Conservation (phyloP, 2,329 filamentous ascomycete genomes). For the Neopestalotiopsis sp. region DNA sequence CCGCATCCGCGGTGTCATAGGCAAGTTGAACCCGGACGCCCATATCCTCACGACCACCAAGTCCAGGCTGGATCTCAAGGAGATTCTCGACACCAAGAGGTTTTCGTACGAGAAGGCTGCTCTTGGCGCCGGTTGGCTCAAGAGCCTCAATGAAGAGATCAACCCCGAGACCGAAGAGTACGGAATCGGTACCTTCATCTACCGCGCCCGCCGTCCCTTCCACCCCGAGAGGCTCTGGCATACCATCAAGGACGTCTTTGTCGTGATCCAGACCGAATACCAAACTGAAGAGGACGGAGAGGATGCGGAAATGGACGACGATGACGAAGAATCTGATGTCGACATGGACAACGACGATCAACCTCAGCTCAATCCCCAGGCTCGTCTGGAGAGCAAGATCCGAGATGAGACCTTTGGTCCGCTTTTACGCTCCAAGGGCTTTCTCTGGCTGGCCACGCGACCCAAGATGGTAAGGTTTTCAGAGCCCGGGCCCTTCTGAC, state of each 20-base stretch:
- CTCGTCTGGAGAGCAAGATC: constrained; percentile 60
- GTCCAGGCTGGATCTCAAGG: constrained; percentile 55
- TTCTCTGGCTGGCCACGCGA: constrained; percentile 64
- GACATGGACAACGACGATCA: constrained; percentile 32
- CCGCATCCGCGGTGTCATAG: constrained; percentile 55
- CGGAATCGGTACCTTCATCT: constrained; percentile 74
- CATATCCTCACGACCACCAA: constrained; percentile 62
- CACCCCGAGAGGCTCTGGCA: constrained; percentile 53
- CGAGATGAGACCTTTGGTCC: constrained; percentile 55
- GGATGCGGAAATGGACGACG: constrained; percentile 29
- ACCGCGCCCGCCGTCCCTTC: constrained; percentile 63
- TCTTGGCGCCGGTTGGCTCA: constrained; percentile 65
- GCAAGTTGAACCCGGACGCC: constrained; percentile 69
- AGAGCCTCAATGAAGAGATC: constrained; percentile 61
- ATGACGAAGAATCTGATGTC: constrained; percentile 27
- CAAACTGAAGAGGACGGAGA: constrained; percentile 42
- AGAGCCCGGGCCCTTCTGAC: too few relatives aligned
- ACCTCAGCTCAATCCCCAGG: constrained; percentile 38
- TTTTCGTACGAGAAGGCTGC: constrained; percentile 61
- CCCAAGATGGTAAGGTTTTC: constrained; percentile 46
- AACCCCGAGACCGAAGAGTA: constrained; percentile 78
- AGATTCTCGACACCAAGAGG: constrained; percentile 69
- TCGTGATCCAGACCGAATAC: constrained; percentile 38
- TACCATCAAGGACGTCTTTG: constrained; percentile 53
- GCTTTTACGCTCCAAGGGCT: constrained; percentile 68